phyloP scores from a whole-genome alignment of 2,329 filamentous ascomycete species.

The Alternaria sp. region DNA sequence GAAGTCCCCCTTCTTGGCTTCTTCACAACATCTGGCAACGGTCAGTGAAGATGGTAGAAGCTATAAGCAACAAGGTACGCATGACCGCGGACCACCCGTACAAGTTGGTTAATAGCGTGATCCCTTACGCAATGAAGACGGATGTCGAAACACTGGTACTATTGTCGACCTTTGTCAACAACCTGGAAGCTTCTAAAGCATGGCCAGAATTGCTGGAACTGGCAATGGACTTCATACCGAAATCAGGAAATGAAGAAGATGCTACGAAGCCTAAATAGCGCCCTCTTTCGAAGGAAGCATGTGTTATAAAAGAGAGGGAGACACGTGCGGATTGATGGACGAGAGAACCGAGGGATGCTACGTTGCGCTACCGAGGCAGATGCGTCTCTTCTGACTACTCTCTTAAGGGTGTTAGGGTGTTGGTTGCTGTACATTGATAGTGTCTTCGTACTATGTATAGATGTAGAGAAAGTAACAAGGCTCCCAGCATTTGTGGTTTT shows the following conservation, averaged over 20 bases:
- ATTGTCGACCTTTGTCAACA: neutral
- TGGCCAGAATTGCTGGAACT: neutral
- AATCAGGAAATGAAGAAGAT: neutral
- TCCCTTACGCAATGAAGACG: too few relatives aligned
- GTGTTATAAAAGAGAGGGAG: neutral
- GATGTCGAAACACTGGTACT: neutral
- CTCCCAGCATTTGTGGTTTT: neutral
- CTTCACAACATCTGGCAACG: neutral
- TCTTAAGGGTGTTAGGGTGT: accelerated
- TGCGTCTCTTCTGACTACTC: neutral
- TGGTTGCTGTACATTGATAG: neutral
- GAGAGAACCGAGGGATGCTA: neutral
- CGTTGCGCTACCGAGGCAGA: neutral
- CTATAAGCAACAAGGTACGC: neutral
- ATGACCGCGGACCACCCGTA: too few relatives aligned
- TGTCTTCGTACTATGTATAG: neutral
- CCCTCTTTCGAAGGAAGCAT: neutral
- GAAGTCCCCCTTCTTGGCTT: neutral
- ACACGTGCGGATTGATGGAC: neutral
- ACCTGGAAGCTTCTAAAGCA: neutral
- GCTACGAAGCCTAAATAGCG: neutral
- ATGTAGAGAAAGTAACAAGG: neutral
- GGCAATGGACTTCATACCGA: neutral
- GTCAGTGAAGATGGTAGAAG: neutral
- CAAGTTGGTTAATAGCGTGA: too few relatives aligned